phyloP scores from a whole-genome alignment of 1,284 basidiomycete genomes.

The Singerocomus inundabilis region DNA sequence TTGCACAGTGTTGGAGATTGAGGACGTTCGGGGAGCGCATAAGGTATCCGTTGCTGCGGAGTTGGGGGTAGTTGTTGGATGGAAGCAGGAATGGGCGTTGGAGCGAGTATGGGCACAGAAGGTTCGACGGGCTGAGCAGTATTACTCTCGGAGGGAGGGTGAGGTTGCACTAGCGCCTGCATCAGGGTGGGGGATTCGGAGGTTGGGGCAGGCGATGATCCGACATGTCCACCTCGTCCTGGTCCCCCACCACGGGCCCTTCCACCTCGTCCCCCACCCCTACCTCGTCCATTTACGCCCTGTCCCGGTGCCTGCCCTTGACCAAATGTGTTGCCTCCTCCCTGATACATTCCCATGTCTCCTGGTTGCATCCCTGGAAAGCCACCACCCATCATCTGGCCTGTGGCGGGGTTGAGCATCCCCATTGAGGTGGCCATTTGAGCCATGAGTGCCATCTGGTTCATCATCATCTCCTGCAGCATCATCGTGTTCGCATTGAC shows the following conservation, averaged over 20 bases:
- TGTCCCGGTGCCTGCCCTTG: slow-evolving; percentile 34
- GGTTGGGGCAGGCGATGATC: slow-evolving; percentile 24
- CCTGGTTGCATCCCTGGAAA: slow-evolving; percentile 59
- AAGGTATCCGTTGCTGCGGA: slow-evolving; percentile 42
- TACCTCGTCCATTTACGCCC: slow-evolving; percentile 34
- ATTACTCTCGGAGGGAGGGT: slow-evolving; percentile 34
- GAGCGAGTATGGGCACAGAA: slow-evolving; percentile 35
- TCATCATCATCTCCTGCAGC: slow-evolving; percentile 83
- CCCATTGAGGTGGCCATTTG: slow-evolving; percentile 77
- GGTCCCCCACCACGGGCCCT: slow-evolving; percentile 35
- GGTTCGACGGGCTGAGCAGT: slow-evolving; percentile 22
- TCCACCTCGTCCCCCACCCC: slow-evolving; percentile 40
- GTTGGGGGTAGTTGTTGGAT: slow-evolving; percentile 30
- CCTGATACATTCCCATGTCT: slow-evolving; percentile 53
- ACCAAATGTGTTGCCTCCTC: slow-evolving; percentile 36
- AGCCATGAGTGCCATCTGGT: slow-evolving; percentile 82
- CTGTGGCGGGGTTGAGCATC: slow-evolving; percentile 57
- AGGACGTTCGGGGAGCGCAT: slow-evolving; percentile 68
- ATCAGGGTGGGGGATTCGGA: slow-evolving; percentile 25
- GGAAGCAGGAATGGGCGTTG: slow-evolving; percentile 34
- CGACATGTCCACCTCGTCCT: slow-evolving; percentile 29
- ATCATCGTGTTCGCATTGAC: slow-evolving; percentile 56
- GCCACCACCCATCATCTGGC: slow-evolving; percentile 46
- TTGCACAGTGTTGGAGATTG: slow-evolving; percentile 89
- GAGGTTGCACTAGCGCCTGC: slow-evolving; percentile 21